phyloP scores from a whole-genome alignment of 2,329 filamentous ascomycete genomes.

The Penicillium sclerotigenum region DNA sequence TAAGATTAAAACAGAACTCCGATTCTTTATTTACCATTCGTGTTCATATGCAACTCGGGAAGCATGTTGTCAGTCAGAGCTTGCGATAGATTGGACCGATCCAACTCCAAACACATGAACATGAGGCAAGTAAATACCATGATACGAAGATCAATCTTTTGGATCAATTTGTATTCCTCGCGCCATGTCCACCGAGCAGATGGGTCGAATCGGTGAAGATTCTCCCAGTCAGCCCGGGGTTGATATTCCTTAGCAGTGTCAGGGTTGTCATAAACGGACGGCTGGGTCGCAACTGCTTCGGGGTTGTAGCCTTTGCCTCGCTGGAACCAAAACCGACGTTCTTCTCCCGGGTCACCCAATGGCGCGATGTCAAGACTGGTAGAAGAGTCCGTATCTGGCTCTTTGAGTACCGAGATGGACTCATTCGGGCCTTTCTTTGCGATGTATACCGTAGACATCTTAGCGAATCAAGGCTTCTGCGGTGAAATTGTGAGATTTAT shows the following conservation, averaged over 20 bases:
- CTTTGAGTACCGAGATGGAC: neutral
- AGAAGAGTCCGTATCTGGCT: slow-evolving; percentile 1
- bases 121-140: slow-evolving; percentile 46
- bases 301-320: slow-evolving; percentile 23
- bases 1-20: slow-evolving; percentile 5
- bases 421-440: slow-evolving; percentile 2
- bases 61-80: slow-evolving; percentile 59
- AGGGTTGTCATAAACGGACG: slow-evolving; percentile 48
- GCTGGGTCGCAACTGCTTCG: slow-evolving; percentile 39
- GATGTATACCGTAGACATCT: slow-evolving; percentile 2
- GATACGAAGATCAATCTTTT: slow-evolving; percentile 25
- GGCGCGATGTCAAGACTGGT: neutral
- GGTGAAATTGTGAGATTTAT: no score
- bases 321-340: slow-evolving; percentile 32
- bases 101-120: slow-evolving; percentile 60
- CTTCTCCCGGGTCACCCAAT: slow-evolving; percentile 18
- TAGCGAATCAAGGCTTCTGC: neutral
- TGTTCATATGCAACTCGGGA: slow-evolving; percentile 31
- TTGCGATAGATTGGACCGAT: slow-evolving; percentile 57
- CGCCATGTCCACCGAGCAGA: slow-evolving; percentile 24
- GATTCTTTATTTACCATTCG: slow-evolving; percentile 20
- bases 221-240: slow-evolving; percentile 35
- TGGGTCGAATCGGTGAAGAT: slow-evolving; percentile 35
- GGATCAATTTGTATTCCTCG: slow-evolving; percentile 17
- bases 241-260: slow-evolving; percentile 37